phyloP scores from a whole-genome alignment of 495 filamentous ascomycete species.

The Penicillium canariense region DNA sequence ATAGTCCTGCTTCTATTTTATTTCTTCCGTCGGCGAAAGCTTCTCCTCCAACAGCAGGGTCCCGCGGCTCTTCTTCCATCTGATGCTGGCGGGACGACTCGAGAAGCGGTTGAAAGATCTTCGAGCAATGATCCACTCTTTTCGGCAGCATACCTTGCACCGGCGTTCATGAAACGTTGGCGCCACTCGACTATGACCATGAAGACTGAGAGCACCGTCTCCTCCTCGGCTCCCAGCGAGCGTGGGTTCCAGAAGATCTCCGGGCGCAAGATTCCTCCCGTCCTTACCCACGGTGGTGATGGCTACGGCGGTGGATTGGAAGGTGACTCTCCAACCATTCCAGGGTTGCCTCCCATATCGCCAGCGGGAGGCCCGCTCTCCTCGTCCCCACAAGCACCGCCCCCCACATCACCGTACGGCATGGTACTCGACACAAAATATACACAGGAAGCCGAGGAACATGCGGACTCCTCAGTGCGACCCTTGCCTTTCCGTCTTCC shows the following conservation, averaged over 20 bases:
- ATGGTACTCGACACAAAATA: slow-evolving; percentile 37
- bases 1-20: slow-evolving; percentile 54
- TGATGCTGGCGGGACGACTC: slow-evolving; percentile 19
- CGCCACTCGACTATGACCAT: slow-evolving; percentile 40
- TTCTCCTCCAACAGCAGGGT: slow-evolving; percentile 25
- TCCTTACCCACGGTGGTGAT: slow-evolving; percentile 66
- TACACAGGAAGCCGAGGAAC: slow-evolving; percentile 37
- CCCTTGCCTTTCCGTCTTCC: slow-evolving; percentile 52
- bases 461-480: slow-evolving; percentile 32
- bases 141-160: slow-evolving; percentile 50
- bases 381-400: slow-evolving; percentile 28
- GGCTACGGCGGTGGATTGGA: slow-evolving; percentile 58
- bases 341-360: slow-evolving; percentile 18
- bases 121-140: slow-evolving; percentile 57
- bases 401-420: slow-evolving; percentile 35
- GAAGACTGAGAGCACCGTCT: slow-evolving; percentile 41
- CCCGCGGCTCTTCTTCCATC: slow-evolving; percentile 21
- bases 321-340: slow-evolving; percentile 22
- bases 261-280: slow-evolving; percentile 69
- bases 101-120: slow-evolving; percentile 49
- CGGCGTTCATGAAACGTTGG: slow-evolving; percentile 45
- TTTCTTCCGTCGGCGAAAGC: slow-evolving; percentile 51
- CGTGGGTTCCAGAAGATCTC: slow-evolving; percentile 62
- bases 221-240: slow-evolving; percentile 40
- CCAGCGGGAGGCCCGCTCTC: slow-evolving; percentile 20